Evolutionary conservation across 1,284 basidiomycete genomes (phyloP), one percentile per base, ranked within the genome.

Genomic region (Hemileia vastatrix): DNA sequence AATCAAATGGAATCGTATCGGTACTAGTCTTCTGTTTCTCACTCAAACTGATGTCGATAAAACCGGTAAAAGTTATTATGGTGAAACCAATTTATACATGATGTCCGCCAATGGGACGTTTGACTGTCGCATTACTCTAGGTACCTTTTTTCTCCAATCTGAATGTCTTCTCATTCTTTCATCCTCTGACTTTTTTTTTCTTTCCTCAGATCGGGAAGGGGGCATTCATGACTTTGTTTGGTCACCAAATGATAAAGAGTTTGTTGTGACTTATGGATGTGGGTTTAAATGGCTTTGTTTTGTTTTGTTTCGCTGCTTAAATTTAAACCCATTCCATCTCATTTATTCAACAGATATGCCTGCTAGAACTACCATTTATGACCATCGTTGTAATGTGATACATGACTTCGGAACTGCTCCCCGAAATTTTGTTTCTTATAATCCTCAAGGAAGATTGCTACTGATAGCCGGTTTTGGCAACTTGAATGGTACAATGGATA

Each of bases 11-110:
- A 97, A 97, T 77, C 84, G 84, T 15, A 83, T 92, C 24, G 94
- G 94, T 23, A 80, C 80, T 3, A 49, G 36, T 44, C 21, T 74
- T 13, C 80, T 98, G 61, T 83, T 97, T 67, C 78, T 96, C 50
- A 94, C 94, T 0, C 89, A 93, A 70, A 94, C 91, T 5, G 95
- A 98, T 70, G 92, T 97, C 63, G 94, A 98, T 77, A 89, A 90
- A 76, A 88, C 90, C 33, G 94, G 94, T 77, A 96, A 90, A 81
- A 93, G 87, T 71, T 98, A 98, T 78, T 98, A 97, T 69, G 95
- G 94, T 64, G 93, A 97, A 80, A 95, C 92, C 6, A 90, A 91
- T 67, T 80, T 98, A 70, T 97, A 95, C 77, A 82, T 97, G 52
- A 83, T 97, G 68, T 90, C 86, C 66, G 85, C 91, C n/a, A 86